phyloP scores from a whole-genome alignment of 208 protist genomes.

The Tritrichomonas foetus region DNA sequence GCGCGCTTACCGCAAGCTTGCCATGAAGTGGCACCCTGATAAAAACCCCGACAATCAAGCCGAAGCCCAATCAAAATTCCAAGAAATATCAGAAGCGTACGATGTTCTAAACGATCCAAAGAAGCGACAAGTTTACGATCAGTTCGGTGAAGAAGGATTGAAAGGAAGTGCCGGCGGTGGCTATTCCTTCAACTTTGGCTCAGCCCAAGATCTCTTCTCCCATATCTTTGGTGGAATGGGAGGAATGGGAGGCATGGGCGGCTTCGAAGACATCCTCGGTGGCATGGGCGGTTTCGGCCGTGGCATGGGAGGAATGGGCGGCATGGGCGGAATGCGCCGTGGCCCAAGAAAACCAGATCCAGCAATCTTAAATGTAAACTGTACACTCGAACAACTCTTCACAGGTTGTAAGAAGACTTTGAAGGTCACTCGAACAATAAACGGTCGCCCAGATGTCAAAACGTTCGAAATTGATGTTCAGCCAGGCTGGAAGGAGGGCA shows the following conservation, averaged over 20 bases:
- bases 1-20: neutral
- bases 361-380: neutral
- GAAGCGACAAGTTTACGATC: constrained; percentile 55
- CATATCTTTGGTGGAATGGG: constrained; percentile 20
- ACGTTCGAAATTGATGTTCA: constrained; percentile 27
- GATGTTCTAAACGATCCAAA: constrained; percentile 42
- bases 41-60: constrained; percentile 45
- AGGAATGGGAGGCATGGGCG: neutral
- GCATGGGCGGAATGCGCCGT: neutral
- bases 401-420: neutral
- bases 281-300: neutral
- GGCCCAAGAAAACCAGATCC: neutral
- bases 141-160: constrained; percentile 53
- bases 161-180: constrained; percentile 35
- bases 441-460: neutral
- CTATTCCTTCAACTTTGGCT: neutral
- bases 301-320: neutral
- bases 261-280: too few species aligned
- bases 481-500: constrained; percentile 41
- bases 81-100: constrained; percentile 48
- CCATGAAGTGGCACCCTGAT: constrained; percentile 47
- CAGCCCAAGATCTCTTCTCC: neutral
- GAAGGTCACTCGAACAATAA: neutral
- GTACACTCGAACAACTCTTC: constrained; percentile 12
- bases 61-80: constrained; percentile 43